Evolutionary conservation across 768 basidiomycete genomes (phyloP).

Genomic region (Termitomyces sp.): DNA sequence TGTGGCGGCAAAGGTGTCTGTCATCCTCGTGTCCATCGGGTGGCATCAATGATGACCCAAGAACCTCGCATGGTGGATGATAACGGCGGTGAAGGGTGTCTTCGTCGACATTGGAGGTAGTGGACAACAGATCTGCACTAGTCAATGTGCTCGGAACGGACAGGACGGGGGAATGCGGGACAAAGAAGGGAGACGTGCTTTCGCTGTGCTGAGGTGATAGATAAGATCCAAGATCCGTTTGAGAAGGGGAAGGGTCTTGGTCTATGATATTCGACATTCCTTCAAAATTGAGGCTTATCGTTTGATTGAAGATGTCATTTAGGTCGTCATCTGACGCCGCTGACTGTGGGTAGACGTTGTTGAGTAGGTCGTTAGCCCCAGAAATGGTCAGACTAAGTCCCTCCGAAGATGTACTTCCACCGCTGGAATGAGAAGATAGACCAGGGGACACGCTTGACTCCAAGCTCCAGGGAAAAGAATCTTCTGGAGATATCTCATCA

Average conservation of each 20-base stretch:
- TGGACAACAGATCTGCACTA: neutral
- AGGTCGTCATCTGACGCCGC: neutral
- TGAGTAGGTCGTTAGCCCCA: neutral
- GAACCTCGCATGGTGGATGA: neutral
- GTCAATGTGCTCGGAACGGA: neutral
- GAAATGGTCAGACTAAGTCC: slow-evolving; percentile 1
- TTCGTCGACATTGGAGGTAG: neutral
- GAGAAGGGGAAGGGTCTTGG: neutral
- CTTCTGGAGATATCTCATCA: neutral
- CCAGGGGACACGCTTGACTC: slow-evolving; percentile 2
- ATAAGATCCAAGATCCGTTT: neutral
- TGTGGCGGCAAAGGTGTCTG: slow-evolving; percentile 6
- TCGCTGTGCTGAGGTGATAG: neutral
- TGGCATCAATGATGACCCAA: neutral
- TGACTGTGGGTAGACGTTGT: neutral
- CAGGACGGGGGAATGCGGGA: neutral
- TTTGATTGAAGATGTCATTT: neutral
- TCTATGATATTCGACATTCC: neutral
- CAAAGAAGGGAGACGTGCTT: neutral
- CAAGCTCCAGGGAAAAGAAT: neutral
- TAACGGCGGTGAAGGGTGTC: neutral
- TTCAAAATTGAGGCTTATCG: neutral
- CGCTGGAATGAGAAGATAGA: neutral
- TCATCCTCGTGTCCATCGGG: neutral
- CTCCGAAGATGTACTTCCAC: neutral